Base-by-base conservation (phyloP, 2,329 filamentous ascomycete species). In the Fusarium foetens region DNA sequence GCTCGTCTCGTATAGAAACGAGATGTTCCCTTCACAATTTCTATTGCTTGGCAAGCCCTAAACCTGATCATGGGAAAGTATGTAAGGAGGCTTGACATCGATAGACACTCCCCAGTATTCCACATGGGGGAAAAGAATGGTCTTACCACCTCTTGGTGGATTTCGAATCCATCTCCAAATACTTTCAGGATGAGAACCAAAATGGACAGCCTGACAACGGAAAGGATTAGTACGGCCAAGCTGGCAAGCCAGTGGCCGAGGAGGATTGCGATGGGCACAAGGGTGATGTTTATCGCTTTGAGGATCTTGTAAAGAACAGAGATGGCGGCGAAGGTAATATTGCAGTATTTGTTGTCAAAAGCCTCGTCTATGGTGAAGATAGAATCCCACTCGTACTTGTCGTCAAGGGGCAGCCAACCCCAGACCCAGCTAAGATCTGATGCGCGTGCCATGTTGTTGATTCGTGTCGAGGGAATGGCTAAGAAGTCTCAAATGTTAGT, bases 331-430 rank as follows among this genome's bases (percentile, higher is more conserved):
- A 70, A 14, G 31, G 67, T 17, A 31, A 76, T 17, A 51, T 64
- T 62, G 45, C 54, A 36, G 49, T 75, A 55, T 19, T 70, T 35
- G 19, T 48, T 14, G 23, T 74, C 59, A 36, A 71, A 69, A 48
- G 62, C 66, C 16, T 49, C 23, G 27, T 57, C 39, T 13, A 58
- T 41, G 29, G 45, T 58, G 49, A 71, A 66, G 23, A 57, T 41
- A 25, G 57, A 69, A 41, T 66, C 49, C 53, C 58, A 66, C 42
- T 70, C 54, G 53, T 66, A 70, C 31, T 55, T 31, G 17, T 58
- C 53, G 29, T 27, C 39, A 23, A 72, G 39, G 31, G 58, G 58
- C 31, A 69, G 57, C 71, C 62, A 67, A 29, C 35, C 21, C 62
- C 58, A 63, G 48, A 25, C 23, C 29, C 49, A 31, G 41, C 39